Percentiles rank a stretch among this genome's conserved stretches.
Conservation (phyloP, 2,329 filamentous ascomycete species). For the Fusarium continuum region DNA sequence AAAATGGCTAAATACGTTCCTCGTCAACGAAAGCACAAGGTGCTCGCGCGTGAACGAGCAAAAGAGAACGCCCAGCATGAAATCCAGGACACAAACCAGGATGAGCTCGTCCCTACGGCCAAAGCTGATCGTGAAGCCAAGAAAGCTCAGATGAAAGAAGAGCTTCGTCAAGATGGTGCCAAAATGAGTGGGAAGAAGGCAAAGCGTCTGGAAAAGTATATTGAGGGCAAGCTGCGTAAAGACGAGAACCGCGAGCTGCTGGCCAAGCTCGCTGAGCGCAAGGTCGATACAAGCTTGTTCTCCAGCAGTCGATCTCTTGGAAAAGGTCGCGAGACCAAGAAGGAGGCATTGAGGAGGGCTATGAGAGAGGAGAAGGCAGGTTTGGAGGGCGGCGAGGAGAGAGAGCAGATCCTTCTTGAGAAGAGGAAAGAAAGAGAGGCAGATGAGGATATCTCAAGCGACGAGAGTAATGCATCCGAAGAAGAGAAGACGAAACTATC, state of each 20-base stretch:
- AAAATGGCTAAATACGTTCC: conserved; percentile 68
- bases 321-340: conserved; percentile 74
- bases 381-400: conserved; percentile 62
- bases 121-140: conserved; percentile 64
- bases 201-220: conserved; percentile 74
- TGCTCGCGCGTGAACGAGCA: conserved; percentile 69
- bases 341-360: conserved; percentile 71
- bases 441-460: conserved; percentile 39
- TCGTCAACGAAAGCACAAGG: conserved; percentile 73
- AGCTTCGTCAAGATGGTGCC: conserved; percentile 59
- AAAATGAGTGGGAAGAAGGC: conserved; percentile 73
- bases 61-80: conserved; percentile 54
- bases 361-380: conserved; percentile 73
- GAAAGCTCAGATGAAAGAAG: conserved; percentile 64
- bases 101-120: conserved; percentile 47
- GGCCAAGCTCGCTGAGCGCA: conserved; percentile 80
- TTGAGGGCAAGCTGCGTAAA: conserved; percentile 91
- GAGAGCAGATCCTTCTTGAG: conserved; percentile 64
- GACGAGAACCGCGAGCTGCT: conserved; percentile 89
- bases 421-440: conserved; percentile 44
- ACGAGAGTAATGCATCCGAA: conserved; percentile 26
- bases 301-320: conserved; percentile 82
- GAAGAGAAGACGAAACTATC: not conserved
- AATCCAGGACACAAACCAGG: conserved; percentile 50
- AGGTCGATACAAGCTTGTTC: conserved; percentile 83